Base-by-base conservation (phyloP, 2,329 filamentous ascomycete species). In the Didymella keratinophila region DNA sequence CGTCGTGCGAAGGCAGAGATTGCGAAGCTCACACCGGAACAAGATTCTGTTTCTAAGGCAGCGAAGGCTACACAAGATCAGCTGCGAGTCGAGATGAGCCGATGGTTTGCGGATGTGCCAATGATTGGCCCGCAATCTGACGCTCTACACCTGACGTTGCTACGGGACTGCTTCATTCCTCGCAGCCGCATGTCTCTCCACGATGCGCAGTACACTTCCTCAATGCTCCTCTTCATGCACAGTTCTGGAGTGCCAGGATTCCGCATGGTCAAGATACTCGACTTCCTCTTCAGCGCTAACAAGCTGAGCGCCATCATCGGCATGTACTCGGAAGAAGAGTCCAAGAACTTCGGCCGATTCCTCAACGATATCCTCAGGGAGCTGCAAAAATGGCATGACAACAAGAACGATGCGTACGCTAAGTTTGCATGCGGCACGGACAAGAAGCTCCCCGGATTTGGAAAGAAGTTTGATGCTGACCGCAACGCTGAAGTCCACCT, bases 161-260 rank as follows among this genome's bases (percentile, higher is more conserved):
- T 99, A 10, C 93, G 98, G 76, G 89, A 96, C 68, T 99, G 95
- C 73, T 88, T 99, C 65, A 78, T 98, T n/a, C 95, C 95, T 10
- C 89, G 95, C 41, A 83, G 96, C 18, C 84, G 95, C 25, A 82
- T 97, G 28, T 97, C 93, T 0, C 87, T 92, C 1, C 84, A 90
- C 48, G 95, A 99, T 74, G 91, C 94, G 0, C 92, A 96, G 66
- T 99, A 92, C 79, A 89, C 88, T 54, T 96, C 93, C 78, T 87
- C 88, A 64, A 89, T 98, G 80, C 82, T 98, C 71, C 93, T 91
- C 70, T 92, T 92, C 69, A 84, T 99, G 52, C 95, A 99, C 76
- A 88, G 89, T 57, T 89, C 88, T 59, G 92, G 91, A 20, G 89
- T 92, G 0, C 89, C 92, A 0, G 91, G 92, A 61, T 98, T 99